Base-by-base conservation (phyloP, 2,329 filamentous ascomycete species). In the Cercospora berteroae region DNA sequence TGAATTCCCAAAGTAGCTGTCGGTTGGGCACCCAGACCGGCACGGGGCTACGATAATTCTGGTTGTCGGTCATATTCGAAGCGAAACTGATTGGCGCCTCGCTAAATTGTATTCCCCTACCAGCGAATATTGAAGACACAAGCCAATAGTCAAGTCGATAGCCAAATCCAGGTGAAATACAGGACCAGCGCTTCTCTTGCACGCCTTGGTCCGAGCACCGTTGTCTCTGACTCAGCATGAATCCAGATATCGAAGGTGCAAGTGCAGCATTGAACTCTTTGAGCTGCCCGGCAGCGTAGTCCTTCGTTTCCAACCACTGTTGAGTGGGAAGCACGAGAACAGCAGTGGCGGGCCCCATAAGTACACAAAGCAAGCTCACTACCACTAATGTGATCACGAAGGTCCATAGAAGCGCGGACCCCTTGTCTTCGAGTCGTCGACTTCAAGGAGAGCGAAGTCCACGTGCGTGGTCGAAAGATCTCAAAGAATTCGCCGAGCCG, bases 251-350 rank as follows among this genome's bases (percentile, higher is more conserved):
- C 16, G 48, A 23, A 23, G 48, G 48, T 13, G 48, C 10, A 13
- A 5, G 7, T 20, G 20, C 20, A 27, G 48, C 10, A 25, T 52
- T 23, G 23, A 52, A 23, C 7, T 23, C 48, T 10, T 25, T 52
- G 9, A 52, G 48, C 12, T 27, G 48, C 5, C 48, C 48, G 16
- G 20, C 9, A 13, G 16, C 20, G 23, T 52, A 52, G 8, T 55
- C 50, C 13, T 59, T 44, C 12, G 70, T 68, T 7, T 72, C 65
- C 10, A 74, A 36, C 72, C 72, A 76, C 33, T 73, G 69, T 42
- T 76, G 57, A n/a, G 67, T 71, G 2, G 74, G 75, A 1, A 77
- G 63, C 6, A 74, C 70, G 7, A 77, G 62, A 1, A 77, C 74
- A 12, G 75, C 75, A 12, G 70, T 71, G 5, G 74, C 72, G 16